phyloP scores from a whole-genome alignment of 2,329 filamentous ascomycete species.

The Xylariaceae sp. region DNA sequence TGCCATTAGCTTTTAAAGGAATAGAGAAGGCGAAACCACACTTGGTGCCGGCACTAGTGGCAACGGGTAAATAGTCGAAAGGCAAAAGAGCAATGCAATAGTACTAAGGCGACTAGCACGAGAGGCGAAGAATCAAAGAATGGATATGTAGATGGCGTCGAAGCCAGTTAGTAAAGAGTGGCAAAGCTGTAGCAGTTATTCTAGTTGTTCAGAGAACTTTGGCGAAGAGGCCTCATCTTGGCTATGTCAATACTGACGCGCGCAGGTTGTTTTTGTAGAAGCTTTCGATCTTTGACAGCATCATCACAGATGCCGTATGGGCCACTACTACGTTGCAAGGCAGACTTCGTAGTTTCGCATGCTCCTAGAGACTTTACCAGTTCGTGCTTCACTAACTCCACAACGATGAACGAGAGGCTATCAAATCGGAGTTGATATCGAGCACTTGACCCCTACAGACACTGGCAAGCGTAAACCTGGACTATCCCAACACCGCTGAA shows the following conservation, averaged over 20 bases:
- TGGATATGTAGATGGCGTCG: slow-evolving; percentile 5
- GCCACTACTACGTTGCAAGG: slow-evolving; percentile 23
- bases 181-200: slow-evolving; percentile 22
- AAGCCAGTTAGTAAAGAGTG: slow-evolving; percentile 13
- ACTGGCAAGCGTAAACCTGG: slow-evolving; percentile 30
- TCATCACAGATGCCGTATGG: slow-evolving; percentile 10
- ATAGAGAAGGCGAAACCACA: not conserved
- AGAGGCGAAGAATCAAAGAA: slow-evolving; percentile 7
- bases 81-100: not conserved
- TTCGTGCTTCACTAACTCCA: no score
- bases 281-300: slow-evolving; percentile 13
- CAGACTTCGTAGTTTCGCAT: slow-evolving; percentile 9
- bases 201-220: slow-evolving; percentile 17
- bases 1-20: slow-evolving; percentile 10
- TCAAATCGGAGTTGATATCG: slow-evolving; percentile 31
- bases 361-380: no score
- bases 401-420: slow-evolving; percentile 4
- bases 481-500: slow-evolving; percentile 32
- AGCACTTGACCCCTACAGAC: slow-evolving; percentile 19
- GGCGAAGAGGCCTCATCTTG: slow-evolving; percentile 22
- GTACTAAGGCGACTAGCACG: slow-evolving; percentile 8
- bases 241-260: slow-evolving; percentile 20
- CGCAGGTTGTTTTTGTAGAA: slow-evolving; percentile 29
- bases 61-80: not conserved
- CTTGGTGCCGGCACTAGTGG: not conserved